These are phyloP conservation scores for Myriosclerotinia curreyana DNA, from an alignment of 2,329 filamentous ascomycete species.

Conservation along the genomic window DNA sequence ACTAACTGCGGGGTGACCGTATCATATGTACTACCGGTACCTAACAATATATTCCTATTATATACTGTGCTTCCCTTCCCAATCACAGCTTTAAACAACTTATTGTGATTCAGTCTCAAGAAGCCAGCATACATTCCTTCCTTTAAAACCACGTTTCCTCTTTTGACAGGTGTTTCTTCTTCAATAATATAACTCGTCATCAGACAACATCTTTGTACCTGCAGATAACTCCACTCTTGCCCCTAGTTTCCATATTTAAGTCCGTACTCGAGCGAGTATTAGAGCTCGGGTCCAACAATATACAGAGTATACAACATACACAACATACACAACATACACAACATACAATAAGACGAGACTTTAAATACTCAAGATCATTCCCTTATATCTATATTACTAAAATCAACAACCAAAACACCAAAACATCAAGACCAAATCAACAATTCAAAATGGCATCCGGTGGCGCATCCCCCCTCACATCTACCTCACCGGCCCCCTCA, in stretches of 20 bases:
- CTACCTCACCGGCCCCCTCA: conserved; percentile 31
- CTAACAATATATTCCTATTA: background rate
- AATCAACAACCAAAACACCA: background rate
- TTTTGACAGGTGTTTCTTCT: conserved; percentile 7
- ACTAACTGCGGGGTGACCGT: conserved; percentile 11
- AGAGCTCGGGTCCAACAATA: background rate
- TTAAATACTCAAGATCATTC: background rate
- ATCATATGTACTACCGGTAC: too few relatives aligned
- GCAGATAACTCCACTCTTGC: conserved; percentile 9
- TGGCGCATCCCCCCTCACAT: conserved; percentile 40
- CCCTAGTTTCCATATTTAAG: conserved; percentile 4
- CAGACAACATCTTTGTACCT: conserved; percentile 13
- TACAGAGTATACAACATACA: background rate
- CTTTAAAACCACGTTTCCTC: conserved; percentile 7
- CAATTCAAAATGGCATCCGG: conserved; percentile 43
- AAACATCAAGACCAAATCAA: background rate
- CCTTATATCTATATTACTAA: background rate
- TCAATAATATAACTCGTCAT: background rate
- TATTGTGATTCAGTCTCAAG: background rate
- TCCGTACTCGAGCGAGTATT: background rate
- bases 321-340: background rate
- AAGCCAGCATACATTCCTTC: background rate
- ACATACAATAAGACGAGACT: background rate
- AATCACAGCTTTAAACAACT: background rate
- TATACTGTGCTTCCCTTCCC: background rate